A percentile compares a stretch with the other conserved stretches of the same genome.
These are phyloP conservation scores for Dipteronia dyeriana DNA, from an alignment of 345 rosid genomes.

Conservation along the genomic window DNA sequence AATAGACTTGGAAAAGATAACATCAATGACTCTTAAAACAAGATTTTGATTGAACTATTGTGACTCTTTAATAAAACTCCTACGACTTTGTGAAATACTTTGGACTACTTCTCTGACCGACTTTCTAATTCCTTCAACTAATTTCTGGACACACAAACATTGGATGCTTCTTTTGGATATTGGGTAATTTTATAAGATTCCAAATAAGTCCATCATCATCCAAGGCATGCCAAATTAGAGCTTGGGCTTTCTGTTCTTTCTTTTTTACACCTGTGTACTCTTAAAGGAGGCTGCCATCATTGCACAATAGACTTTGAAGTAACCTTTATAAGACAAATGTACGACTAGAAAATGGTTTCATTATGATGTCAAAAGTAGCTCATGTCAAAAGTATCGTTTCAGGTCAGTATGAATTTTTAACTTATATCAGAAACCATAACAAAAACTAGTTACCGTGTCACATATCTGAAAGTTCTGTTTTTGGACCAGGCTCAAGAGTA, in stretches of 20 bases:
- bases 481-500: constrained; percentile 44
- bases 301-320: neutral
- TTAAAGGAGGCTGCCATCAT: too few relatives aligned
- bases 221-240: too few relatives aligned
- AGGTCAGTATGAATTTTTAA: neutral
- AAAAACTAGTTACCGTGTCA: neutral
- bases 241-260: too few relatives aligned
- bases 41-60: neutral
- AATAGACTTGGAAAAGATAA: too few relatives aligned
- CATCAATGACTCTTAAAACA: too few relatives aligned
- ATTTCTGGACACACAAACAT: too few relatives aligned
- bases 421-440: constrained; percentile 5
- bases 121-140: too few relatives aligned
- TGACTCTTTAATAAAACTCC: neutral
- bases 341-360: neutral
- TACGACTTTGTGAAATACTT: neutral
- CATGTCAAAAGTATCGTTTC: neutral
- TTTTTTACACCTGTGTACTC: too few relatives aligned
- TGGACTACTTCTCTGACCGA: neutral
- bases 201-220: too few relatives aligned
- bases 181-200: too few relatives aligned
- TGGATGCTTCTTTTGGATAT: too few relatives aligned
- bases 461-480: constrained; percentile 5
- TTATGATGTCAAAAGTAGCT: neutral
- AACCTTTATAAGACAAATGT: neutral